Conservation (phyloP, 169 alveolate species). For the Pseudocohnilembus persalinus region DNA sequence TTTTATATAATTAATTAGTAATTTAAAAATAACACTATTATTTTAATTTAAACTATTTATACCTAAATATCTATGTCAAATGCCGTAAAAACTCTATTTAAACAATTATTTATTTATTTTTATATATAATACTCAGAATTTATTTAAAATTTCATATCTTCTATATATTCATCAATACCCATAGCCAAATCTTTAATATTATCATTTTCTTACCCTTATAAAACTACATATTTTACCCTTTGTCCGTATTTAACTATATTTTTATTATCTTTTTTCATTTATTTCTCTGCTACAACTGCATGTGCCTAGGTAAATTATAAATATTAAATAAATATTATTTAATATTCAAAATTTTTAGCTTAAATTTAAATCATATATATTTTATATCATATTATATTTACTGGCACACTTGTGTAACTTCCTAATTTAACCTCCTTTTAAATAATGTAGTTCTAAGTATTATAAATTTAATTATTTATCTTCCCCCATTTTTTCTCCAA, state of each 20-base stretch:
- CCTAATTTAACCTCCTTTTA: slow-evolving; percentile 77
- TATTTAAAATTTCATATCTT: slow-evolving; percentile 41
- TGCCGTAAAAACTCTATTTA: slow-evolving; percentile 64
- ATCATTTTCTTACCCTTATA: slow-evolving; percentile 50
- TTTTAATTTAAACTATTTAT: slow-evolving; percentile 39
- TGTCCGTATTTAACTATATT: slow-evolving; percentile 61
- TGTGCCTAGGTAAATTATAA: slow-evolving; percentile 17
- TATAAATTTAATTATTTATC: slow-evolving; percentile 54
- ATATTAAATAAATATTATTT: too few relatives aligned
- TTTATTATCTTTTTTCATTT: slow-evolving; percentile 58
- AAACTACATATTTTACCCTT: slow-evolving; percentile 75
- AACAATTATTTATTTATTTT: slow-evolving; percentile 61
- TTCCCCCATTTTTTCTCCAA: slow-evolving; percentile 68
- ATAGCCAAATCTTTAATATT: slow-evolving; percentile 68
- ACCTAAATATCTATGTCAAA: slow-evolving; percentile 64
- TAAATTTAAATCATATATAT: too few relatives aligned
- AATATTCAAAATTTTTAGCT: too few relatives aligned
- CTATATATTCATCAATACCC: slow-evolving; percentile 65
- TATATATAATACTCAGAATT: slow-evolving; percentile 66
- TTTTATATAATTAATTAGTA: slow-evolving; percentile 26
- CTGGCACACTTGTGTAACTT: slow-evolving; percentile 46
- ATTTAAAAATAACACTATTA: slow-evolving; percentile 24
- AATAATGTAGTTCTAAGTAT: slow-evolving; percentile 69
- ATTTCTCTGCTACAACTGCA: slow-evolving; percentile 66
- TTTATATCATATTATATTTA: slow-evolving; percentile 48